Conservation (phyloP, 169 alveolate genomes). For the Theileria luwenshuni region DNA sequence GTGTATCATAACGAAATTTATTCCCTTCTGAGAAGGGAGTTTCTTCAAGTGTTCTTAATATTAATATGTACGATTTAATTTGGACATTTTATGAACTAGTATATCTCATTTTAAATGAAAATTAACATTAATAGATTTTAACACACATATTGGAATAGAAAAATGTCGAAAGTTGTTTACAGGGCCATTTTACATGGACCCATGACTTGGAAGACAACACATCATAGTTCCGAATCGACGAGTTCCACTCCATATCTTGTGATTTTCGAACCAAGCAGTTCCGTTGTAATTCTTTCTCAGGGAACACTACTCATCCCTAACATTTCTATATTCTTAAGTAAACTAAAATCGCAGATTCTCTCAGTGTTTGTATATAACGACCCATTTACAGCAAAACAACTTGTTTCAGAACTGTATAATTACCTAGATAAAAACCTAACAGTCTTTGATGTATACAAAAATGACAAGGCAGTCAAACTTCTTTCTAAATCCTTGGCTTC, state of each 20-base stretch:
- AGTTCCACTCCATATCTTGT: slow-evolving; percentile 52
- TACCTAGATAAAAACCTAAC: slow-evolving; percentile 28
- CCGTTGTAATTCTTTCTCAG: slow-evolving; percentile 35
- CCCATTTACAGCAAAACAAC: slow-evolving; percentile 33
- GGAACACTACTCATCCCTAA: slow-evolving; percentile 44
- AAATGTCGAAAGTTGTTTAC: slow-evolving; percentile 26
- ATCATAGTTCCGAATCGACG: neutral
- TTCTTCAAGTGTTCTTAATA: neutral
- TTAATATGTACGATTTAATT: no score
- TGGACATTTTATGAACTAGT: no score
- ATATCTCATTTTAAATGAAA: no score
- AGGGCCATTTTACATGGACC: slow-evolving; percentile 68
- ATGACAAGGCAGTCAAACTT: slow-evolving; percentile 28
- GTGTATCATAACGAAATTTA: no score
- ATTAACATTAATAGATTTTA: no score
- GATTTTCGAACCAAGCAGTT: slow-evolving; percentile 51
- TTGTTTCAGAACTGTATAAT: slow-evolving; percentile 36
- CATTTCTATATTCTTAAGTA: slow-evolving; percentile 21
- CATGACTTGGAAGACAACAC: slow-evolving; percentile 51
- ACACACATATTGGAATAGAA: slow-evolving; percentile 1
- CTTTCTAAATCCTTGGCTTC: slow-evolving; percentile 35
- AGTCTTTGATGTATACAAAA: slow-evolving; percentile 38
- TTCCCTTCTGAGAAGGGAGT: no score
- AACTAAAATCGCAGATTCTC: slow-evolving; percentile 29
- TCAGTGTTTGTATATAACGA: slow-evolving; percentile 46